Percentiles rank a stretch among this genome's conserved stretches.
Conservation (phyloP, 495 filamentous ascomycete species). For the Penicillium argentinense region DNA sequence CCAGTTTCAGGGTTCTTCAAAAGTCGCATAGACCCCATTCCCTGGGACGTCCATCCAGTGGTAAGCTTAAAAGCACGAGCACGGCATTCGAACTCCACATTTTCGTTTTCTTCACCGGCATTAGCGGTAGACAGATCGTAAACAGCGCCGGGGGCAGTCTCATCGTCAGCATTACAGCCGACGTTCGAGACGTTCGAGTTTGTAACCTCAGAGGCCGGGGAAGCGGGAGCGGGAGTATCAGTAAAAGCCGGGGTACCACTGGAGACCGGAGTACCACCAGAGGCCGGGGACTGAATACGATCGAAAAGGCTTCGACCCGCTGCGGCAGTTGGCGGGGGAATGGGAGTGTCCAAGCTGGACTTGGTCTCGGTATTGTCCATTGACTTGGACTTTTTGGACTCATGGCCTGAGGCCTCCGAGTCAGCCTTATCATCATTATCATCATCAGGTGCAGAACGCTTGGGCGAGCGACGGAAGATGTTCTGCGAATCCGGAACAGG, state of each 20-base stretch:
- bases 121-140: conserved; percentile 62
- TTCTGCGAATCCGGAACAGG: conserved; percentile 43
- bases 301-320: conserved; percentile 58
- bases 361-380: conserved; percentile 23
- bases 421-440: conserved; percentile 29
- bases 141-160: conserved; percentile 48
- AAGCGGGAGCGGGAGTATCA: conserved; percentile 22
- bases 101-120: conserved; percentile 72
- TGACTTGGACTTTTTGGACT: conserved; percentile 22
- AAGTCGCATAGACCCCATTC: conserved; percentile 63
- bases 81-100: conserved; percentile 59
- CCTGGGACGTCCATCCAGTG: conserved; percentile 55
- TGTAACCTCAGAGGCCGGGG: no score
- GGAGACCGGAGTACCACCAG: conserved; percentile 17
- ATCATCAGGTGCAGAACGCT: conserved; percentile 19
- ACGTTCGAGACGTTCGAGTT: no score
- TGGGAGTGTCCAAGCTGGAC: conserved; percentile 27
- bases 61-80: conserved; percentile 60
- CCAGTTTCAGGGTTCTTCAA: conserved; percentile 65
- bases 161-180: conserved; percentile 58
- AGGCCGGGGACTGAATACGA: conserved; percentile 42
- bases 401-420: conserved; percentile 18
- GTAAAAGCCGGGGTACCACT: conserved; percentile 6
- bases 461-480: conserved; percentile 56
- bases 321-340: conserved; percentile 30